Conservation (phyloP, 176 grass and related monocot species). For the Phoenix dactylifera region DNA sequence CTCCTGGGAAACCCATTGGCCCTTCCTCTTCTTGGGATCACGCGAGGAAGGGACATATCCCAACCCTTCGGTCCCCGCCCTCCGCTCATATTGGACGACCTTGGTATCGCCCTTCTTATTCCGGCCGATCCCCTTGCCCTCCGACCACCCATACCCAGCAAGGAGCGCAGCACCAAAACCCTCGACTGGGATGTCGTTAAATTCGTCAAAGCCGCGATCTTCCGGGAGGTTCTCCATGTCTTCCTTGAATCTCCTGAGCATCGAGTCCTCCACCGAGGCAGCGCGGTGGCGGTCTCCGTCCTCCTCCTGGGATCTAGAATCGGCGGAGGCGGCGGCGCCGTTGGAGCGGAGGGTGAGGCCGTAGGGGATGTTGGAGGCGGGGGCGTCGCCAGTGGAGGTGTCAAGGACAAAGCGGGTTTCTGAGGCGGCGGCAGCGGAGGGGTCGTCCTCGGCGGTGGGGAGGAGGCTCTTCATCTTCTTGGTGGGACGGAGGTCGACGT, state of each 20-base stretch:
- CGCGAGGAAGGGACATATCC: conserved; percentile 55
- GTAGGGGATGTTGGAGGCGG: conserved; percentile 41
- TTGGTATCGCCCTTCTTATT: conserved; percentile 71
- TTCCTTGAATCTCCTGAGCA: conserved; percentile 64
- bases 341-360: conserved; percentile 54
- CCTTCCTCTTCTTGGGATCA: conserved; percentile 63
- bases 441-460: conserved; percentile 65
- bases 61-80: conserved; percentile 48
- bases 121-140: conserved; percentile 67
- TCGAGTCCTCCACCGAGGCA: conserved; percentile 26
- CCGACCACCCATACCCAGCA: conserved; percentile 76
- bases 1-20: conserved; percentile 22
- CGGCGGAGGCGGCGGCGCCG: background rate
- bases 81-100: conserved; percentile 46
- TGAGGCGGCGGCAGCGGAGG: conserved; percentile 25
- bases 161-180: conserved; percentile 65
- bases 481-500: conserved; percentile 45
- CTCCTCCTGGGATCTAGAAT: conserved; percentile 1
- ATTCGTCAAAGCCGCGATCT: conserved; percentile 63
- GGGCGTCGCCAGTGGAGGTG: conserved; percentile 50
- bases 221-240: conserved; percentile 70
- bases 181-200: conserved; percentile 49
- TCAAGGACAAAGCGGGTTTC: conserved; percentile 63
- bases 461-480: conserved; percentile 52
- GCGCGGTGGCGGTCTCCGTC: background rate